Evolutionary conservation across 2,329 filamentous ascomycete genomes (phyloP).

Genomic region (Colletotrichum sidae): DNA sequence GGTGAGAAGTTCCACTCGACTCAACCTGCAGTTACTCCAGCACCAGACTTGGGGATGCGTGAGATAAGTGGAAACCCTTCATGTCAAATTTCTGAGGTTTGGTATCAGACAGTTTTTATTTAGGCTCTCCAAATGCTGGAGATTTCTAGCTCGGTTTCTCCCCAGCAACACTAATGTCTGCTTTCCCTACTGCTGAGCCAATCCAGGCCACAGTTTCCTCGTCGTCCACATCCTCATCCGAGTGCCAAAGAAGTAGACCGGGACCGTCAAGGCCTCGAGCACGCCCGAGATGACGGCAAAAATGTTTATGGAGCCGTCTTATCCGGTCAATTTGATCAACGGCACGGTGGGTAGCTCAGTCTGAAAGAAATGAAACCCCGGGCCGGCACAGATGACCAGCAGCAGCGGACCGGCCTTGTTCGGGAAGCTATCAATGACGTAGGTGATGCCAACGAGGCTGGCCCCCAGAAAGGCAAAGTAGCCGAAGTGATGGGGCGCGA

Average conservation of each 20-base stretch:
- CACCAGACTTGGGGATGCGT: too few relatives aligned
- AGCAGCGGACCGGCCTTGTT: slow-evolving; percentile 43
- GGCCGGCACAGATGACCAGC: slow-evolving; percentile 41
- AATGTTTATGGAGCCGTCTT: slow-evolving; percentile 41
- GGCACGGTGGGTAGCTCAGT: slow-evolving; percentile 41
- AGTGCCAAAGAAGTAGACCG: slow-evolving; percentile 10
- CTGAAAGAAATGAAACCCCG: slow-evolving; percentile 43
- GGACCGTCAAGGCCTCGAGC: slow-evolving; percentile 12
- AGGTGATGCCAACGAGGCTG: slow-evolving; percentile 44
- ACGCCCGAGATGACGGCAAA: slow-evolving; percentile 40
- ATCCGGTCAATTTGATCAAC: slow-evolving; percentile 37
- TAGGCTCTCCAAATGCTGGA: too few relatives aligned
- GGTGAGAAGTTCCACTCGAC: slow-evolving; percentile 37
- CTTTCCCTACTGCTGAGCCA: not conserved
- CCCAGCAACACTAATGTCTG: too few relatives aligned
- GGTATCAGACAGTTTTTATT: too few relatives aligned
- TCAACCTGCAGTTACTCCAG: too few relatives aligned
- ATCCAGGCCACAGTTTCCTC: slow-evolving; percentile 20
- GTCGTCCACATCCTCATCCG: slow-evolving; percentile 16
- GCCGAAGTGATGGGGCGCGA: slow-evolving; percentile 34
- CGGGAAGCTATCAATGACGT: slow-evolving; percentile 44
- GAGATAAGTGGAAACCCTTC: too few relatives aligned
- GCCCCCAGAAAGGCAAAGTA: slow-evolving; percentile 44
- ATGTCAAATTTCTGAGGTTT: too few relatives aligned
- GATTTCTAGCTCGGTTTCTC: too few relatives aligned